These are phyloP conservation scores for Fonsecaea monophora DNA, from an alignment of 2,329 filamentous ascomycete genomes.

Conservation along the genomic window DNA sequence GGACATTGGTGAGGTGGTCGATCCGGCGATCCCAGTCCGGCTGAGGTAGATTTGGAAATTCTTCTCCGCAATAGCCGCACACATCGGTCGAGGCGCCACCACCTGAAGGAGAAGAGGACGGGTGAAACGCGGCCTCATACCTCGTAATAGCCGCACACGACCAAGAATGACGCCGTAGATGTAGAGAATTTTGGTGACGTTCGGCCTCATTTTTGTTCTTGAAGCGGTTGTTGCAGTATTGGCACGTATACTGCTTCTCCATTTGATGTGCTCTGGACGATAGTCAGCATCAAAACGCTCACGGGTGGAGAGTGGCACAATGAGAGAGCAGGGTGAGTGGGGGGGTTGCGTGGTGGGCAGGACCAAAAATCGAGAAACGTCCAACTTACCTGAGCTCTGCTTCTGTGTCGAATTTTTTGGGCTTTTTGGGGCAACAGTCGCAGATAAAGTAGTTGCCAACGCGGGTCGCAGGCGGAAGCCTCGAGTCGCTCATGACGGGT, in stretches of 20 bases:
- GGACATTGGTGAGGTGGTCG: slow-evolving; percentile 84
- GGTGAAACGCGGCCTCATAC: slow-evolving; percentile 84
- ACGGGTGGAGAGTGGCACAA: background rate
- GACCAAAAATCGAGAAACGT: background rate
- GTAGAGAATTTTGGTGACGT: slow-evolving; percentile 92
- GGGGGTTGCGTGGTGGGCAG: background rate
- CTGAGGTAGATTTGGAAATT: slow-evolving; percentile 76
- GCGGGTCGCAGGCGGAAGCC: slow-evolving; percentile 49
- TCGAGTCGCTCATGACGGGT: slow-evolving; percentile 44
- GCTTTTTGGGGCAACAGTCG: slow-evolving; percentile 96
- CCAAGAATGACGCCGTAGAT: slow-evolving; percentile 93
- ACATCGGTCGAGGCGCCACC: slow-evolving; percentile 64
- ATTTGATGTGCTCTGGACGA: slow-evolving; percentile 76
- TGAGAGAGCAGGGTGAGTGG: background rate
- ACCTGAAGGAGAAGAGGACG: slow-evolving; percentile 59
- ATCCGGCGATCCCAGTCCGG: slow-evolving; percentile 88
- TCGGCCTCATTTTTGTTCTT: slow-evolving; percentile 99
- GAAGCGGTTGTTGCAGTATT: slow-evolving; percentile 92
- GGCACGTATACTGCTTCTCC: slow-evolving; percentile 95
- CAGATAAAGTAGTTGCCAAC: slow-evolving; percentile 73
- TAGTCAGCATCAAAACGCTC: slow-evolving; percentile 13
- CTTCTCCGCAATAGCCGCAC: slow-evolving; percentile 94
- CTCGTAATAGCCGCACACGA: slow-evolving; percentile 84
- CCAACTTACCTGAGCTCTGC: slow-evolving; percentile 79
- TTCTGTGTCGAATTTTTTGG: slow-evolving; percentile 87